Evolutionary conservation across 1,139 yeast genomes (phyloP).

Genomic region (Blastobotrys malaysiensis): DNA sequence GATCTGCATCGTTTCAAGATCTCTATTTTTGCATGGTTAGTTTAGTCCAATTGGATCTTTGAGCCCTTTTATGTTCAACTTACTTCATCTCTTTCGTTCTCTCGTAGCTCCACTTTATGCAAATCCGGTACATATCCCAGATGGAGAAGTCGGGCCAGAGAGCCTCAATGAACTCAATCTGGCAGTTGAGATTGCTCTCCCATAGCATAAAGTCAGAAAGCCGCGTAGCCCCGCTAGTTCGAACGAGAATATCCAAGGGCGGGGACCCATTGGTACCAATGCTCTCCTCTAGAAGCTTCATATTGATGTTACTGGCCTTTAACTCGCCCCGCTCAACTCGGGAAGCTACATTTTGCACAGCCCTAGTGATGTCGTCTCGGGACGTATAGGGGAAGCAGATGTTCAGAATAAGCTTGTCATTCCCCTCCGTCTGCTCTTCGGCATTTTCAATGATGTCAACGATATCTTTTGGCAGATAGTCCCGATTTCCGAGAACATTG

Average conservation of each 20-base stretch:
- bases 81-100: conserved; percentile 21
- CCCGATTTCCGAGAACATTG: conserved; percentile 66
- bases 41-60: background rate
- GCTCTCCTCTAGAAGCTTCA: conserved; percentile 43
- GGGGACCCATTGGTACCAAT: conserved; percentile 67
- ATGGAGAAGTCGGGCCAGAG: conserved; percentile 89
- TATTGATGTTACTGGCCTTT: conserved; percentile 37
- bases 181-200: conserved; percentile 48
- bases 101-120: conserved; percentile 47
- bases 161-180: conserved; percentile 65
- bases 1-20: conserved; percentile 15
- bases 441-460: conserved; percentile 56
- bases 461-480: conserved; percentile 66
- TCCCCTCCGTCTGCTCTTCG: conserved; percentile 60
- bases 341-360: conserved; percentile 51
- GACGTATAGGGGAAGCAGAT: conserved; percentile 96
- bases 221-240: conserved; percentile 86
- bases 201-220: conserved; percentile 88
- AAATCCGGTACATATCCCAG: conserved; percentile 48
- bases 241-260: conserved; percentile 71
- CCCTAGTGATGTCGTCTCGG: conserved; percentile 78
- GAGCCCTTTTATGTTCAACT: no score
- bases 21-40: conserved; percentile 7
- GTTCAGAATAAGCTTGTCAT: conserved; percentile 69
- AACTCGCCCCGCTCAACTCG: conserved; percentile 32